A percentile compares a stretch with the other conserved stretches of the same genome.
Evolutionary conservation across 2,329 filamentous ascomycete genomes (phyloP).

Genomic region (Cadophora luteo-olivacea): DNA sequence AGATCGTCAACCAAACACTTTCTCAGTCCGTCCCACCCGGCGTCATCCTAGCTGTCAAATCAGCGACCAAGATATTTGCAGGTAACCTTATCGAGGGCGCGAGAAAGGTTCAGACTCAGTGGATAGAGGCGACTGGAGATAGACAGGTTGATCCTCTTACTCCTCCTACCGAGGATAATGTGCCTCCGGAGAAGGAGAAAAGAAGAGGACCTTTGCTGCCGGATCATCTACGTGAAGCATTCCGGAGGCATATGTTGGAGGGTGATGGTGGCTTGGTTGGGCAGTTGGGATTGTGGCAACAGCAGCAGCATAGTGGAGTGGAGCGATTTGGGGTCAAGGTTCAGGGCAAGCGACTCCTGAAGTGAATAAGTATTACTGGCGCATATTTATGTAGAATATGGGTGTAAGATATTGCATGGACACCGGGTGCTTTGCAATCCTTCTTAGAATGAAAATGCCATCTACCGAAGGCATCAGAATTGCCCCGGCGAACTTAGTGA

Average conservation of each 20-base stretch:
- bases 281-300: conserved; percentile 65
- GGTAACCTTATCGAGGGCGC: conserved; percentile 78
- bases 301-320: conserved; percentile 63
- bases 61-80: conserved; percentile 78
- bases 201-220: conserved; percentile 68
- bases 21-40: conserved; percentile 78
- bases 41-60: conserved; percentile 77
- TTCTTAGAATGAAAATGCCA: too few relatives aligned
- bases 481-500: too few relatives aligned
- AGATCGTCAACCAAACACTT: conserved; percentile 81
- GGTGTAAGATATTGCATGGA: neutral
- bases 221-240: conserved; percentile 77
- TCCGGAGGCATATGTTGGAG: conserved; percentile 69
- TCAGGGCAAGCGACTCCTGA: conserved; percentile 43
- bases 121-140: conserved; percentile 64
- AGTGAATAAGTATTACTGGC: conserved; percentile 29
- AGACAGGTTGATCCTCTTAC: conserved; percentile 60
- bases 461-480: too few relatives aligned
- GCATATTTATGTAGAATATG: neutral
- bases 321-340: conserved; percentile 57
- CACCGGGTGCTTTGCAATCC: too few relatives aligned
- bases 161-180: conserved; percentile 46
- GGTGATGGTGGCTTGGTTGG: conserved; percentile 66
- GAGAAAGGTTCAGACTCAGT: conserved; percentile 73
- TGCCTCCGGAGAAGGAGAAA: conserved; percentile 46